Base-by-base conservation (phyloP, 1,284 basidiomycete genomes). In the Gomphus sp. region DNA sequence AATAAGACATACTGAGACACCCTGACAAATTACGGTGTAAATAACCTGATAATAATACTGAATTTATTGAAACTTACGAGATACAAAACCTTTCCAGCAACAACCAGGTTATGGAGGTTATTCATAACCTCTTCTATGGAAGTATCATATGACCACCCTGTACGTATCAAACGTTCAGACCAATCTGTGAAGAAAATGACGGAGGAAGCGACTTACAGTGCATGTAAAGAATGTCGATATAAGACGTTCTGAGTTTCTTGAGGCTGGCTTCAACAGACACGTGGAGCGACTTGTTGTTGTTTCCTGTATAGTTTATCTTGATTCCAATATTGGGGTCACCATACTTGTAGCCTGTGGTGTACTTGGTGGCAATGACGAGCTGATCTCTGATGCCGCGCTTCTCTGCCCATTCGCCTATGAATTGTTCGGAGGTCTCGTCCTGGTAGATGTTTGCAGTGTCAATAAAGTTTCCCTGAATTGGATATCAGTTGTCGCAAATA, bases 91-190 rank as follows among this genome's bases (percentile, higher is more conserved):
- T 39, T 39, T 16, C 76, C 73, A 22, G 66, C 64, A 31, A 66
- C 65, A 36, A 79, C 72, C 16, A 77, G 66, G 18, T 63, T 64
- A 63, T 79, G 72, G 16, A 79, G 70, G 4, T 67, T 66, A 55
- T 73, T 70, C 77, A 79, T 77, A 22, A 79, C 63, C 60, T 78
- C 76, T 54, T 74, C 70, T 41, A 77, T 67, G 3, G 68, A 68
- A 1, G 73, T 75, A 10, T 69, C 71, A 57, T 31, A 31, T 31
- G 28, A 31, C 28, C 28, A 31, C 28, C 28, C 28, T 31, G 28
- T 31, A 31, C 28, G 4, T 52, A 25, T 33, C 10, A 52, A 28
- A 25, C 2, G 33, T 12, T 36, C 12, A 52, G n/a, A 36, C 16
- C 28, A 4, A 4, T 25, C 47, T 3, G 18, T 3, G 6, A 4